Evolutionary conservation across 805 yeast species (phyloP).

Genomic region (Tanozyma kutaoensis): DNA sequence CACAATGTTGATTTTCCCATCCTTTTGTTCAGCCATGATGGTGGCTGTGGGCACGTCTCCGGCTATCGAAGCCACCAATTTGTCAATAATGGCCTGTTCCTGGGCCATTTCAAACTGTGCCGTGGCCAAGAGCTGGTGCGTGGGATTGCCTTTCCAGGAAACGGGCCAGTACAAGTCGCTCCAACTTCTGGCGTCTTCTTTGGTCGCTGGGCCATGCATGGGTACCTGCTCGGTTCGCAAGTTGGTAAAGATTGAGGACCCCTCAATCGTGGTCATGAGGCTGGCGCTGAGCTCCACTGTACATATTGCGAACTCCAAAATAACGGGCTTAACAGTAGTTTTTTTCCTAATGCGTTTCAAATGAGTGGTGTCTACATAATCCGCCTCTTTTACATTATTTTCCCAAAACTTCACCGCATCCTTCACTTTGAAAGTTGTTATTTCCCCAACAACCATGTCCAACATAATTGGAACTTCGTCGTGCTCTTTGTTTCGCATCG

Average conservation of each 20-base stretch:
- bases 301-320: too few relatives aligned
- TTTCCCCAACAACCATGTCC: too few relatives aligned
- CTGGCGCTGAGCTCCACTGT: too few relatives aligned
- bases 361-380: neutral
- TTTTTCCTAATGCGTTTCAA: neutral
- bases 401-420: neutral
- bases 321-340: neutral
- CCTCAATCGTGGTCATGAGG: too few relatives aligned
- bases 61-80: slow-evolving; percentile 2
- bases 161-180: slow-evolving; percentile 68
- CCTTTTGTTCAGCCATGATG: slow-evolving; percentile 46
- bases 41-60: slow-evolving; percentile 24
- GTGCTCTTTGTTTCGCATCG: too few relatives aligned
- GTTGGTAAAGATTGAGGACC: too few relatives aligned
- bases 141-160: slow-evolving; percentile 88
- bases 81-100: slow-evolving; percentile 17
- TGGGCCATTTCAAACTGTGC: slow-evolving; percentile 33
- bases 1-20: slow-evolving; percentile 16
- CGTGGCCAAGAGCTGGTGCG: slow-evolving; percentile 53
- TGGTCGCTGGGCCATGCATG: slow-evolving; percentile 49
- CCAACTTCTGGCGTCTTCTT: slow-evolving; percentile 58
- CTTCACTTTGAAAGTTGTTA: too few relatives aligned
- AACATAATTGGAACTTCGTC: too few relatives aligned
- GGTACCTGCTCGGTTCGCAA: too few relatives aligned
- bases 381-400: neutral